Evolutionary conservation across 768 basidiomycete genomes (phyloP).

Genomic region (Auriscalpium vulgare): DNA sequence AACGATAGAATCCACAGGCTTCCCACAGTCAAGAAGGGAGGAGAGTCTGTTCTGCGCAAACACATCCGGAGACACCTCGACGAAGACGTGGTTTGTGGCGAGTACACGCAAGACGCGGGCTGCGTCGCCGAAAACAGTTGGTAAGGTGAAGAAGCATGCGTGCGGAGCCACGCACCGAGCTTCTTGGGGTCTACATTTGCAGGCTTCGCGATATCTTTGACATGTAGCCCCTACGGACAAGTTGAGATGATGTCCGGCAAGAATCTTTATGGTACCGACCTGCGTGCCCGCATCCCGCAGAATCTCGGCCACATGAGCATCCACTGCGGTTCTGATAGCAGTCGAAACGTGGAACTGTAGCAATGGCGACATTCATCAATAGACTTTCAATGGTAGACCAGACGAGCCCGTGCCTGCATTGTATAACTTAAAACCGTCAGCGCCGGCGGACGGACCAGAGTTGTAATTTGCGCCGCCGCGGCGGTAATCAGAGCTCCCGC

Average conservation of each 20-base stretch:
- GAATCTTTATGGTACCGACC: not conserved
- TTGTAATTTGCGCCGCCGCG: not conserved
- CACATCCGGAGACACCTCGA: slow-evolving; percentile 28
- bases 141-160: not conserved
- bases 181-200: slow-evolving; percentile 3
- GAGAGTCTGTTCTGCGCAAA: slow-evolving; percentile 34
- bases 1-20: slow-evolving; percentile 15
- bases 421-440: not conserved
- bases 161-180: slow-evolving; percentile 4
- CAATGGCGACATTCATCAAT: too few relatives aligned
- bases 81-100: slow-evolving; percentile 31
- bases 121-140: slow-evolving; percentile 2
- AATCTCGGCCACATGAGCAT: slow-evolving; percentile 9
- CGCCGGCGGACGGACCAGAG: not conserved
- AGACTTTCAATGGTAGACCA: not conserved
- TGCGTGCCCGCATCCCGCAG: slow-evolving; percentile 8
- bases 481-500: slow-evolving; percentile 1
- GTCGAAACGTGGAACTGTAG: not conserved
- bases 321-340: not conserved
- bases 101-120: slow-evolving; percentile 31
- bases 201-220: slow-evolving; percentile 1
- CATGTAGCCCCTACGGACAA: slow-evolving; percentile 5
- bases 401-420: not conserved
- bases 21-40: slow-evolving; percentile 26
- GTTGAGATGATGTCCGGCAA: too few relatives aligned